Evolutionary conservation across 441 rosid genomes (phyloP), one percentile per base, ranked within the genome.

Genomic region (Pelargonium myrrhifolium): DNA sequence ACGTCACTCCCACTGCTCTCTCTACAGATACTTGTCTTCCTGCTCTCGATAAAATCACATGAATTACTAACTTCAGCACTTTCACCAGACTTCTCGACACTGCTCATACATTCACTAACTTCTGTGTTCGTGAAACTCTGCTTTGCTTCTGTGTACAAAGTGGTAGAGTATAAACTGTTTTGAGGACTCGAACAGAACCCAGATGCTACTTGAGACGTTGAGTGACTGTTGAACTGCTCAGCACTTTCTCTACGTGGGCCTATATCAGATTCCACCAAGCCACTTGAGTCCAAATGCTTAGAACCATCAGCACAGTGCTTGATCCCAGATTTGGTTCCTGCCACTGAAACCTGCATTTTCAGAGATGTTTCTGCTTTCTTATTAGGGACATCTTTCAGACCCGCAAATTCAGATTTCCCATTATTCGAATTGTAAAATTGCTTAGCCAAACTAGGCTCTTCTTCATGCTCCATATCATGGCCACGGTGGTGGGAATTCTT

Each of bases 1-100:
- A 91, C 81, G 65, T 93, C 95, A 68, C 99, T 93, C 68, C 99
- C 89, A 56, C 86, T 88, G 40, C 97, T 93, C 63, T 88, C 99
- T 74, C 89, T 81, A 77, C 97, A 88, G 26, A 84, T 82, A 66
- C 99, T 91, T 21, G 96, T 89, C 81, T 88, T 93, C 12, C 83
- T 82, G 66, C 99, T 91, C 77, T 93, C 98, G 47, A 93, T 91
- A 0, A 96, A 90, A 82, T 93, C 93, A 56, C 89, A 87, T 59
- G 84, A 80, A 31, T 84, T 80, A 76, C 92, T 89, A 64, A 85
- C 86, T 66, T 89, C 86, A 9, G 78, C 78, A 64, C 87, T 93
- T 77, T 90, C 97, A 17, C 76, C 85, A 80, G 84, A 84, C 75
- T 90, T 83, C 37, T 90, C 96, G 69, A 89, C 71, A 67, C 89